Evolutionary conservation across 192 early-diverging fungal species (phyloP), one percentile per base, ranked within the genome.

Genomic region (Coemansia sp.): DNA sequence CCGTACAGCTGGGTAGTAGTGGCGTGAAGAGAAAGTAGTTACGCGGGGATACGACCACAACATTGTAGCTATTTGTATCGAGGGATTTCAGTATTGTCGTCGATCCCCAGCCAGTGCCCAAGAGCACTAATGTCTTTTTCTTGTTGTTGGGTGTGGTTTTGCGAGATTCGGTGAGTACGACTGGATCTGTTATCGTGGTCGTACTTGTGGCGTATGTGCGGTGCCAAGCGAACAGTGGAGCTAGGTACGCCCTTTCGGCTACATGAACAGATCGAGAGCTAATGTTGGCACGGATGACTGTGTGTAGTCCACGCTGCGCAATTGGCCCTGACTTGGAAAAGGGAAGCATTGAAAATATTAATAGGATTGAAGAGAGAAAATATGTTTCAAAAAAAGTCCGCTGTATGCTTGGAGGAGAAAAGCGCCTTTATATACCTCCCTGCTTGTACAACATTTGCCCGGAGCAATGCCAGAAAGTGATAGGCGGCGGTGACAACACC

Each of bases 21-120:
- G 95, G 95, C 41, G 95, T 97, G 76, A 95, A 93, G 29, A 93
- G 78, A 78, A 95, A 95, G 76, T 94, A 91, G 72, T 94, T 93
- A 80, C 93, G 87, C 13, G 93, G 95, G 18, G 91, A 93, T 0
- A 96, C 84, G 9, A 94, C 90, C 0, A 90, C 87, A 10, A 93
- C 87, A 62, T 95, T 90, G 67, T 89, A 94, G 31, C 79, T 66
- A 24, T 80, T 62, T 38, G 87, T 90, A 77, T 93, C 84, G 43
- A 96, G 69, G 66, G 88, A 88, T 69, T 87, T 86, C 40, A 95
- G 71, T 20, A 95, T 67, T 49, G 92, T 91, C 66, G 91, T 93
- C 8, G 92, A 90, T 72, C 86, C 74, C 78, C 82, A 86, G 29
- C 85, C 86, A 2, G 79, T 78, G 33, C 88, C 87, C 55, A 87